Evolutionary conservation across 805 yeast genomes (phyloP).

Genomic region (Sungouiozyma ichnusensis): DNA sequence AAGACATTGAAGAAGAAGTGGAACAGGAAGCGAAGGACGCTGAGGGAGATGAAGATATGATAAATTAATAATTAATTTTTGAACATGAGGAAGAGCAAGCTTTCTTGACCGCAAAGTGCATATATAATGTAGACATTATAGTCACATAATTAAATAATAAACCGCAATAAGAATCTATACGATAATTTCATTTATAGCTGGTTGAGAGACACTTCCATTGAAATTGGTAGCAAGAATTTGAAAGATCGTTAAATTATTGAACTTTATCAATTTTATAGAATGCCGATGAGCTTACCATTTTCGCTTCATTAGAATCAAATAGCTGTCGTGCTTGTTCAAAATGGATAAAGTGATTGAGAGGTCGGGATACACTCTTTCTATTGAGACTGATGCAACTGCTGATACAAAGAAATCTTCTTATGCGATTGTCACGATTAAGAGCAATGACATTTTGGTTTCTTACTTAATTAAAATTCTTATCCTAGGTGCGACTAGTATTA

Average conservation of each 20-base stretch:
- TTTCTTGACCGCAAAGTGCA: too few relatives aligned
- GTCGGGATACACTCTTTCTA: neutral
- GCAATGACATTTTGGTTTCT: neutral
- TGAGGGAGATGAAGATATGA: neutral
- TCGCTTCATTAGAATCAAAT: too few relatives aligned
- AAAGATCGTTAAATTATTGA: too few relatives aligned
- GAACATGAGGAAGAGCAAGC: neutral
- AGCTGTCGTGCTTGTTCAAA: too few relatives aligned
- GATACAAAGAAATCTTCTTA: neutral
- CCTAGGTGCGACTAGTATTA: neutral
- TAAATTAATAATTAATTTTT: neutral
- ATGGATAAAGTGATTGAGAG: neutral
- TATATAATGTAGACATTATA: too few relatives aligned
- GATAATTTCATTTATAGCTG: too few relatives aligned
- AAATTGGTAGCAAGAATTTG: too few relatives aligned
- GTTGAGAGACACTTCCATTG: too few relatives aligned
- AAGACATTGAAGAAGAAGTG: neutral
- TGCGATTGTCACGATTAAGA: neutral
- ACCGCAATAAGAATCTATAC: too few relatives aligned
- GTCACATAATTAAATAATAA: too few relatives aligned
- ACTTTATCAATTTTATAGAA: too few relatives aligned
- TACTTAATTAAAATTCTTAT: neutral
- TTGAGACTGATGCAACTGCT: neutral
- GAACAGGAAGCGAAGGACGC: constrained; percentile 1
- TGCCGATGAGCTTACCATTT: too few relatives aligned